Evolutionary conservation across 2,329 filamentous ascomycete species (phyloP).

Genomic region (Apiospora aurea): DNA sequence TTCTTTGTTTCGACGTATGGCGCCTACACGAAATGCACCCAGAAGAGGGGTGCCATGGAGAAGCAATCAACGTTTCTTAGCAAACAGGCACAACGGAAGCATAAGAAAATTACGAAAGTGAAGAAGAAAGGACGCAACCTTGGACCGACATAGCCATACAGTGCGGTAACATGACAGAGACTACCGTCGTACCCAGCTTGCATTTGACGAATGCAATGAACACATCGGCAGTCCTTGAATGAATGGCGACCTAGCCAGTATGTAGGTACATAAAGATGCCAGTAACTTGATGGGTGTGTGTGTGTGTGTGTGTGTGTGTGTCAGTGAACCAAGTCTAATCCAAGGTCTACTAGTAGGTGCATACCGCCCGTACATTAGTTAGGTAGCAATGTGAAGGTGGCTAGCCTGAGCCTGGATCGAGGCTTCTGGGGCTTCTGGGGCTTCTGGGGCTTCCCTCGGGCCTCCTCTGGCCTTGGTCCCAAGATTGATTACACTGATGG

Average conservation of each 20-base stretch:
- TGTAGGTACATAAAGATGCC: background rate
- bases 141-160: background rate
- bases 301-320: background rate
- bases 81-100: background rate
- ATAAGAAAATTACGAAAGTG: no score
- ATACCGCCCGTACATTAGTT: conserved; percentile 6
- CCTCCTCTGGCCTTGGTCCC: background rate
- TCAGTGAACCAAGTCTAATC: conserved; percentile 13
- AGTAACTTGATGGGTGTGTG: background rate
- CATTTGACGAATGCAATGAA: no score
- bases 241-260: background rate
- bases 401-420: conserved; percentile 20
- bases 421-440: conserved; percentile 7
- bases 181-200: no score
- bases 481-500: background rate
- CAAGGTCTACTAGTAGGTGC: conserved; percentile 3
- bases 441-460: background rate
- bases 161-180: background rate
- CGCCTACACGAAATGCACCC: background rate
- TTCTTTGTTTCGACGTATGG: background rate
- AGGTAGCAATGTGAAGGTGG: conserved; percentile 18
- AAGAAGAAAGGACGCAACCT: no score
- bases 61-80: background rate
- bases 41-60: background rate
- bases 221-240: background rate